phyloP scores from a whole-genome alignment of 2,329 filamentous ascomycete genomes.

The Neofusicoccum sp. region DNA sequence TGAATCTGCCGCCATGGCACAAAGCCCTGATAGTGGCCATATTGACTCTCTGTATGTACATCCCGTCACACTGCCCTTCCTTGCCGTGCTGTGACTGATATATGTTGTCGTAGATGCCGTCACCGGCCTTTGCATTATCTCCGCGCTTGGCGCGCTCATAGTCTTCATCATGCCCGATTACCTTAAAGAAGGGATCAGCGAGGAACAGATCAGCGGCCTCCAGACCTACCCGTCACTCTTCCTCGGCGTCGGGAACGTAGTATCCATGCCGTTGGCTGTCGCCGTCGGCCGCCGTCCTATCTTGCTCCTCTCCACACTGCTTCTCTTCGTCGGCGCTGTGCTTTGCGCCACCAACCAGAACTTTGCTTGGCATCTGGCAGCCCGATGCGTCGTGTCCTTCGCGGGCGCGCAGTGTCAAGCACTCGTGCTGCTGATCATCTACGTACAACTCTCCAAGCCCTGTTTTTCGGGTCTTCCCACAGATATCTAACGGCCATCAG shows the following conservation, averaged over 20 bases:
- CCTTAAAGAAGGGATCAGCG: constrained; percentile 17
- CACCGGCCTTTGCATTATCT: constrained; percentile 15
- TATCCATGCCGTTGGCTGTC: constrained; percentile 25
- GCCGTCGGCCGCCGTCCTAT: constrained; percentile 27
- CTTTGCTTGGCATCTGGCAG: constrained; percentile 18
- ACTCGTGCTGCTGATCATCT: constrained; percentile 18
- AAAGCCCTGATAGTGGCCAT: constrained; percentile 18
- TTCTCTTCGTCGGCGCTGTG: constrained; percentile 17
- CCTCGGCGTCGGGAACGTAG: constrained; percentile 26
- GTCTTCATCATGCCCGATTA: constrained; percentile 18
- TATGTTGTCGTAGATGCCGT: neutral
- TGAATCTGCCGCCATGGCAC: constrained; percentile 12
- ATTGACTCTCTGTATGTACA: constrained; percentile 16
- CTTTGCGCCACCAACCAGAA: constrained; percentile 19
- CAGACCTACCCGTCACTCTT: constrained; percentile 30
- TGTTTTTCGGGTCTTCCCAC: neutral
- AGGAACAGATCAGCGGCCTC: constrained; percentile 20
- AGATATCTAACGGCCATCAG: neutral
- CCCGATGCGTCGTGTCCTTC: constrained; percentile 10
- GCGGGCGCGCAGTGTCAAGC: constrained; percentile 20
- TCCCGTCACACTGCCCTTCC: neutral
- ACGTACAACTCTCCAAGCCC: neutral
- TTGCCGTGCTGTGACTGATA: neutral
- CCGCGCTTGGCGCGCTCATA: constrained; percentile 18
- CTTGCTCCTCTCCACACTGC: constrained; percentile 17